A percentile compares a stretch with the other conserved stretches of the same genome.
These are phyloP conservation scores for Ascochyta lentis DNA, from an alignment of 2,329 filamentous ascomycete genomes.

Conservation along the genomic window DNA sequence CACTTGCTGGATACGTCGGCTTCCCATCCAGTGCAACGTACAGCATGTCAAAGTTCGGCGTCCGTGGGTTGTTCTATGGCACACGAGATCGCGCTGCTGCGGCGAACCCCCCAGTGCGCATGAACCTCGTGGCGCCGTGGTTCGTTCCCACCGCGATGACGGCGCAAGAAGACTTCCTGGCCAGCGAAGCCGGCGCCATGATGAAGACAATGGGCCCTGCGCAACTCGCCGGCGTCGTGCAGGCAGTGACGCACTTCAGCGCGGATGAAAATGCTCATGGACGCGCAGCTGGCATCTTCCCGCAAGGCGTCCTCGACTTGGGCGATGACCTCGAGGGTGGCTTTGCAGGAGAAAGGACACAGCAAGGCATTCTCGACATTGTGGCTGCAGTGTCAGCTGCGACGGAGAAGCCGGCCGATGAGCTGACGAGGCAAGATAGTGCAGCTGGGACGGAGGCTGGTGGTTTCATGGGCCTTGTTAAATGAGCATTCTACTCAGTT, in stretches of 20 bases:
- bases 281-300: constrained; percentile 29
- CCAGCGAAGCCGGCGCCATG: constrained; percentile 20
- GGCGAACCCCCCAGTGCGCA: constrained; percentile 20
- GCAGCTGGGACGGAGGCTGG: constrained; percentile 1
- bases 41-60: constrained; percentile 37
- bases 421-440: constrained; percentile 8
- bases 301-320: constrained; percentile 24
- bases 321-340: constrained; percentile 32
- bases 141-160: constrained; percentile 34
- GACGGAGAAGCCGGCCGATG: neutral
- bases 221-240: constrained; percentile 28
- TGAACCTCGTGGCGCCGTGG: constrained; percentile 41
- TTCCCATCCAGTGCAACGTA: constrained; percentile 34
- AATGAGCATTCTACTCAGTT: neutral
- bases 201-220: constrained; percentile 25
- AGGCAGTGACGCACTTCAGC: constrained; percentile 27
- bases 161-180: constrained; percentile 11
- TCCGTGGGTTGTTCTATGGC: constrained; percentile 35
- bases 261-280: constrained; percentile 23
- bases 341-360: constrained; percentile 4
- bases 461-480: constrained; percentile 1
- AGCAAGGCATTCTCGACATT: constrained; percentile 9
- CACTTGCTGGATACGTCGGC: constrained; percentile 33
- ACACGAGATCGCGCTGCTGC: constrained; percentile 25
- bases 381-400: neutral